phyloP scores from a whole-genome alignment of 768 basidiomycete species.

The Tylopilus sp. region DNA sequence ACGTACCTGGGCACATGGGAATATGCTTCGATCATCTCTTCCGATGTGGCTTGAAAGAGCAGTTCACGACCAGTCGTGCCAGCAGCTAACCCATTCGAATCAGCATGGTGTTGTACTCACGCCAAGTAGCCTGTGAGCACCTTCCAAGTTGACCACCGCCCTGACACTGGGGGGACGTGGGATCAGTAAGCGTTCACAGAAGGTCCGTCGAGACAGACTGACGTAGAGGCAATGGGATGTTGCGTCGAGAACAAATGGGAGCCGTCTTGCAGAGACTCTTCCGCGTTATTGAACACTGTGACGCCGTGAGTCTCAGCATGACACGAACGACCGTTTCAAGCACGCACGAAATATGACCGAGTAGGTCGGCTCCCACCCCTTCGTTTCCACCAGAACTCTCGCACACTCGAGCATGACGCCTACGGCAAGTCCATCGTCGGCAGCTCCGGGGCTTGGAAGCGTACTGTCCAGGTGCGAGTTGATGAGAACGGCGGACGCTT shows the following conservation, averaged over 20 bases:
- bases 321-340: neutral
- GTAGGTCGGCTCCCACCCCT: slow-evolving; percentile 69
- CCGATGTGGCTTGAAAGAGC: slow-evolving; percentile 93
- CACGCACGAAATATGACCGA: slow-evolving; percentile 79
- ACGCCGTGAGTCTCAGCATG: neutral
- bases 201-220: slow-evolving; percentile 24
- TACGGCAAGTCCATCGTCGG: slow-evolving; percentile 84
- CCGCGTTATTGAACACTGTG: slow-evolving; percentile 90
- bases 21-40: slow-evolving; percentile 93
- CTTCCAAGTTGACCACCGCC: slow-evolving; percentile 89
- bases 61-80: slow-evolving; percentile 85
- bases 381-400: slow-evolving; percentile 65
- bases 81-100: slow-evolving; percentile 50
- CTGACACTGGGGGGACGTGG: slow-evolving; percentile 54
- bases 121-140: slow-evolving; percentile 32
- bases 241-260: slow-evolving; percentile 93
- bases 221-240: slow-evolving; percentile 72
- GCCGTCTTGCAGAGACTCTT: slow-evolving; percentile 93
- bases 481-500: slow-evolving; percentile 80
- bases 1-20: slow-evolving; percentile 72
- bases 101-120: neutral
- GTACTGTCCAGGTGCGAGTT: slow-evolving; percentile 91
- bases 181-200: neutral
- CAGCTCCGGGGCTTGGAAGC: slow-evolving; percentile 82
- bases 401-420: slow-evolving; percentile 92